Evolutionary conservation across 768 basidiomycete species (phyloP), one percentile per base, ranked within the genome.

Genomic region (Suillus americanus): DNA sequence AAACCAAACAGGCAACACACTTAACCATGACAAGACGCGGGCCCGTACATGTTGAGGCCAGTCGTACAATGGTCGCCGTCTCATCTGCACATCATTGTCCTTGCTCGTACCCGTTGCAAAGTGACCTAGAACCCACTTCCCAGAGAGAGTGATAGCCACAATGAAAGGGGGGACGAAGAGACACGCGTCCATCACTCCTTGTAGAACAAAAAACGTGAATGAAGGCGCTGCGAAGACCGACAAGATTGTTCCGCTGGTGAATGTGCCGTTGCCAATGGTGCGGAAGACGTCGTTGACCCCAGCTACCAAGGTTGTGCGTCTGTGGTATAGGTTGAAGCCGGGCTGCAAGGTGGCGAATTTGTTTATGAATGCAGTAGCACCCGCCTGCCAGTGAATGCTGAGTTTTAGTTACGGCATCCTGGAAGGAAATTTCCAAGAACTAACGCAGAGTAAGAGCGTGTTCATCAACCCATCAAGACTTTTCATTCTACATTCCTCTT

Each of bases 221-320:
- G 56, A 57, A 28, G 56, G 56, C 9, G 56, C 56, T 40, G 56
- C 38, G 38, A 57, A 57, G 38, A 57, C 56, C 37, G 56, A 57
- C 25, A 57, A 23, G 25, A 57, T 9, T 23, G 56, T 57, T 9
- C 25, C 23, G 16, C 25, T 40, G 16, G 56, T 57, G 56, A 57
- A 57, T 9, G 56, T 57, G 56, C 56, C 56, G 23, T 40, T 40
- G 16, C 23, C 18, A 20, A 57, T 28, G 16, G 38, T 38, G 23
- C 38, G 37, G 23, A 57, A 57, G 37, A 57, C 16, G 10, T 57
- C 56, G 5, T 57, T 38, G 23, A 57, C n/a, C 2, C 56, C 56
- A 40, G 56, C 37, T 28, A 57, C 56, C 25, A 57, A 5, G 5
- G 23, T 57, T 40, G 23, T 57, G 5, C 38, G 38, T 18, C 37